Evolutionary conservation across 768 basidiomycete genomes (phyloP), one percentile per base, ranked within the genome.

Genomic region (Lactarius hatsudake): DNA sequence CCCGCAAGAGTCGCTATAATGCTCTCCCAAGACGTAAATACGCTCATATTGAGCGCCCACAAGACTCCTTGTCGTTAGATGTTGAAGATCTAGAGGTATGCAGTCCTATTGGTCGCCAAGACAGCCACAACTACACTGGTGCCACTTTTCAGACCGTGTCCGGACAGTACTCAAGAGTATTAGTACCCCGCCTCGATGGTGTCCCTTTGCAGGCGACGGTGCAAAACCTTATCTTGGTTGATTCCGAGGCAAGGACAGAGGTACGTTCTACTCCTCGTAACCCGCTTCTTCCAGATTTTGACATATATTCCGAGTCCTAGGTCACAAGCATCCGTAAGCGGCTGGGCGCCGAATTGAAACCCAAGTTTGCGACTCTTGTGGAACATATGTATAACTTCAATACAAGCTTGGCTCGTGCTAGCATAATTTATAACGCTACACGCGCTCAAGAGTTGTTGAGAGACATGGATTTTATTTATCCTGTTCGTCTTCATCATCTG

Each of bases 401-500:
- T 9, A 58, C 59, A 26, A 51, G 65, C 20, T 36, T 51, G 12
- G 55, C 61, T 10, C 34, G 3, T n/a, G 26, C 48, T 1, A 66
- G 55, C 36, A 51, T 42, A 28, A 17, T 45, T 7, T 42, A n/a
- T 18, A 66, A 66, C 26, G 26, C 36, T 3, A 18, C 38, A 45
- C 55, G 2, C 17, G 43, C 65, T 51, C 40, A 58, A 51, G 62
- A 15, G 20, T 12, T 66, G 15, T 26, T 66, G 20, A 66, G 10
- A 30, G 45, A 62, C 23, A 51, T 58, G 43, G 62, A 43, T 23
- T 66, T 66, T 48, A 54, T 51, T 0, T 62, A 66, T 43, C 59
- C 59, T 17, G 65, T 66, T 26, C 15, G 62, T 38, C 54, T 53
- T 6, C 51, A 1, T 32, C 26, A 5, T 51, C 8, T 4, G 12